These are phyloP conservation scores for grape (Vitis vinifera) DNA, from an alignment of 164 flowering plant species.

Conservation along the genomic window DNA sequence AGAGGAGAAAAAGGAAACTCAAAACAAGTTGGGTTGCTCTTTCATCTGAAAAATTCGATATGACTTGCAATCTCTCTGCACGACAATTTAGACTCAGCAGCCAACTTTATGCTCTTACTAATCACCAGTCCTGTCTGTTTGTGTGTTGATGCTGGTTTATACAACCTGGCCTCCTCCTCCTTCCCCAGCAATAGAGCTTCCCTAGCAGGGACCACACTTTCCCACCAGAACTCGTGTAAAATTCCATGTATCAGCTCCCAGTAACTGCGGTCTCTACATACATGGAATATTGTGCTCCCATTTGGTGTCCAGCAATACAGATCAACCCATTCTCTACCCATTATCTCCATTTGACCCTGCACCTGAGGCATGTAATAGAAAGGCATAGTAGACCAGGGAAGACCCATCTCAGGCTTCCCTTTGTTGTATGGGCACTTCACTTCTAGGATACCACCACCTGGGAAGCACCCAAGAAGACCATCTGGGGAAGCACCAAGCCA, in stretches of 20 bases:
- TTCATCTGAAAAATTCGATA: slow-evolving; percentile 52
- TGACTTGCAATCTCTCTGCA: slow-evolving; percentile 88
- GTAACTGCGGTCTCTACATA: slow-evolving; percentile 60
- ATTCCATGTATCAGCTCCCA: slow-evolving; percentile 79
- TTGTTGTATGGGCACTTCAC: slow-evolving; percentile 96
- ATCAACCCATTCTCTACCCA: slow-evolving; percentile 93
- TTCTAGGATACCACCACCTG: slow-evolving; percentile 84
- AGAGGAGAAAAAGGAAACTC: too few species aligned
- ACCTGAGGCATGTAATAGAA: slow-evolving; percentile 98
- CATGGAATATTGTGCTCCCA: slow-evolving; percentile 85
- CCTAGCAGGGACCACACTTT: slow-evolving; percentile 82
- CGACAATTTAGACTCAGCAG: slow-evolving; percentile 59
- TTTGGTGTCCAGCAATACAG: slow-evolving; percentile 94
- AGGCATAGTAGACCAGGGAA: slow-evolving; percentile 85
- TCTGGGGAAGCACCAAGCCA: slow-evolving; percentile 99
- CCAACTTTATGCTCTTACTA: slow-evolving; percentile 58
- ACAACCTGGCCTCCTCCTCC: slow-evolving; percentile 49
- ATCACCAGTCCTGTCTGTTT: slow-evolving; percentile 68
- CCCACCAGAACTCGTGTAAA: slow-evolving; percentile 95
- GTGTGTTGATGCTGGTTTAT: slow-evolving; percentile 65
- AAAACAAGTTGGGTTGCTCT: not conserved
- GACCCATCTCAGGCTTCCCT: slow-evolving; percentile 81
- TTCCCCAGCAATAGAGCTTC: slow-evolving; percentile 61
- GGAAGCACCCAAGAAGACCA: slow-evolving; percentile 71
- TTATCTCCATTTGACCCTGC: slow-evolving; percentile 96